Evolutionary conservation across 2,329 filamentous ascomycete genomes (phyloP), one percentile per base, ranked within the genome.

Genomic region (Trichoderma aggressivum): DNA sequence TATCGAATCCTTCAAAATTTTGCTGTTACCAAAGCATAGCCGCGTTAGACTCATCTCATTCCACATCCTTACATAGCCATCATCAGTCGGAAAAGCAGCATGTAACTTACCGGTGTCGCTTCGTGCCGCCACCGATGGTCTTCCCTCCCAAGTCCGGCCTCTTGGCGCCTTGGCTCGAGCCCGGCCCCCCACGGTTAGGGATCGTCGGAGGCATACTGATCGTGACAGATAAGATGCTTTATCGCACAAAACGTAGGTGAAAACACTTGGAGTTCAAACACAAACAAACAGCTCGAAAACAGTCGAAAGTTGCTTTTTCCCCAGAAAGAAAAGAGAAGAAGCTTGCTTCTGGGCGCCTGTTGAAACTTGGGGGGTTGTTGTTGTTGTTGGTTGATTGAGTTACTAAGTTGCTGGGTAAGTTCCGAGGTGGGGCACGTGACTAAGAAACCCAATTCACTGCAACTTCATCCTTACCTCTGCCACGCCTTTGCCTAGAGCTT

Each of bases 1-100:
- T 10, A 89, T 84, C 0, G 77, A 82, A 47, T 89, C 87, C 18
- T 79, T 82, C 0, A 83, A 36, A 0, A 88, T 77, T 71, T 88
- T 89, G 0, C 87, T 86, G 56, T 34, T 16, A 16, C 26, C 53
- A 39, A 67, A 26, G 75, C n/a, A 53, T 24, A 64, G 32, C 12
- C 24, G 34, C 16, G 5, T 28, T 43, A 24, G 30, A 39, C 32
- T 61, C n/a, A 8, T 2, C 56, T 34, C 2, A 3, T 21, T n/a
- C 12, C 56, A 21, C 8, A 1, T 1, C n/a, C 7, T 0, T n/a
- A 14, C n/a, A 21, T 7, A 10, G 3, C 14, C 1, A 34, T 21
- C 30, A 4, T 7, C 11, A 53, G 12, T 1, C 11, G 11, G 5
- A 3, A 53, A 53, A 24, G 0, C 3, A 3, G 11, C 21, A 21